phyloP scores from a whole-genome alignment of 305 asterid species.

The Nicotiana rustica region DNA sequence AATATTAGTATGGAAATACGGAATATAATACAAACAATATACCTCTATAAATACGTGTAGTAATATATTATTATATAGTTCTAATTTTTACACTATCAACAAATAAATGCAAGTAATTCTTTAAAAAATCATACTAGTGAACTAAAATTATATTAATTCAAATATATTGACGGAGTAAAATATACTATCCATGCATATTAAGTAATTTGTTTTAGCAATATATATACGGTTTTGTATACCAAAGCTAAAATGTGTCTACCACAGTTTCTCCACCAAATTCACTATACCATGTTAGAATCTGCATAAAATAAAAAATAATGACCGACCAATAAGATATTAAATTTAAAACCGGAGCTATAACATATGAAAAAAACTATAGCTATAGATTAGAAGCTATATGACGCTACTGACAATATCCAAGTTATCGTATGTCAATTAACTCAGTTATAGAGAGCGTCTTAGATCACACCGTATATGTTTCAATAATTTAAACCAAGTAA shows the following conservation, averaged over 20 bases:
- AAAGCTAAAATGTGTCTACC: background rate
- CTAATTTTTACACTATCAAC: too few relatives aligned
- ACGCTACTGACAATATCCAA: background rate
- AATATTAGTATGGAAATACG: slow-evolving; percentile 30
- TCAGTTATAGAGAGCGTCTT: too few relatives aligned
- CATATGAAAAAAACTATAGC: background rate
- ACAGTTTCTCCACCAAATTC: background rate
- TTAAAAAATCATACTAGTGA: too few relatives aligned
- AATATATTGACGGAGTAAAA: too few relatives aligned
- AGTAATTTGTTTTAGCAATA: background rate
- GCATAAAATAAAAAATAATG: slow-evolving; percentile 33
- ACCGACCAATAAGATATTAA: background rate
- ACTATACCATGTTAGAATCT: slow-evolving; percentile 55
- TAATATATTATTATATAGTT: too few relatives aligned
- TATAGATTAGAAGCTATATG: background rate
- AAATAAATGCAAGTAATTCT: too few relatives aligned
- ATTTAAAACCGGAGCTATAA: background rate
- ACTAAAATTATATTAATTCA: too few relatives aligned
- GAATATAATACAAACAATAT: background rate
- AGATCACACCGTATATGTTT: too few relatives aligned
- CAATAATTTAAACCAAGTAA: too few relatives aligned
- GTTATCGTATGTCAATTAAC: background rate
- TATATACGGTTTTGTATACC: background rate
- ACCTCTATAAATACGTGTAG: background rate
- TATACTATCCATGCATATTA: too few relatives aligned